phyloP scores from a whole-genome alignment of 2,329 filamentous ascomycete genomes.

The Colletotrichum paranaense region DNA sequence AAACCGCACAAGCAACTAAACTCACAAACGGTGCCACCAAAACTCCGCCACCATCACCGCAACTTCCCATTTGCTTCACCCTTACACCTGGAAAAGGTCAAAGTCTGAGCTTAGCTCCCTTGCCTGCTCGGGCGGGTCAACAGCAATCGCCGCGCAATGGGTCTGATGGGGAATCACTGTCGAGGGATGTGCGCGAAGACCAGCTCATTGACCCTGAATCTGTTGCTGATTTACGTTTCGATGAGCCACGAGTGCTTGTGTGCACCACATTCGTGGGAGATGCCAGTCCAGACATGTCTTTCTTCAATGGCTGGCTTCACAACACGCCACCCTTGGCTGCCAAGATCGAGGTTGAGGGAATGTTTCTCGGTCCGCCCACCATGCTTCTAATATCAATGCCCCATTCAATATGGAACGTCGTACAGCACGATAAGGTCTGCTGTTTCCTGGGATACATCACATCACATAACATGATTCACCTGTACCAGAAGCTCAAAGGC shows the following conservation, averaged over 20 bases:
- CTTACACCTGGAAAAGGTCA: slow-evolving; percentile 66
- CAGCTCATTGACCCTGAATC: slow-evolving; percentile 59
- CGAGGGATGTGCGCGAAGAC: slow-evolving; percentile 48
- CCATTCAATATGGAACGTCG: slow-evolving; percentile 70
- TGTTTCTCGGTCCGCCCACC: slow-evolving; percentile 75
- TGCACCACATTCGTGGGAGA: slow-evolving; percentile 76
- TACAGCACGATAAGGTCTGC: slow-evolving; percentile 75
- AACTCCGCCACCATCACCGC: slow-evolving; percentile 46
- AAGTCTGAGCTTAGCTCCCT: slow-evolving; percentile 63
- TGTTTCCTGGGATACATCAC: slow-evolving; percentile 74
- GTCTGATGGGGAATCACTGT: slow-evolving; percentile 23
- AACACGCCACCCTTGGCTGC: slow-evolving; percentile 66
- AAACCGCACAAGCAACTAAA: slow-evolving; percentile 53
- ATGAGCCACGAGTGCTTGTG: slow-evolving; percentile 72
- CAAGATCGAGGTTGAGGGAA: slow-evolving; percentile 73
- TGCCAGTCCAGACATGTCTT: slow-evolving; percentile 73
- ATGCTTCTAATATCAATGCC: slow-evolving; percentile 76
- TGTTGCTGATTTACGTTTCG: slow-evolving; percentile 68
- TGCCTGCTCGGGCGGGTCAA: slow-evolving; percentile 48
- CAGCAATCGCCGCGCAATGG: slow-evolving; percentile 44
- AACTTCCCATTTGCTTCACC: slow-evolving; percentile 64
- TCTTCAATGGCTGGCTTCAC: slow-evolving; percentile 74
- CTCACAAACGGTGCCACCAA: slow-evolving; percentile 58
- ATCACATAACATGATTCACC: slow-evolving; percentile 74
- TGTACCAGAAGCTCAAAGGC: slow-evolving; percentile 70